Base-by-base conservation (phyloP, 164 flowering plant species). In the Umbellularia californica region DNA sequence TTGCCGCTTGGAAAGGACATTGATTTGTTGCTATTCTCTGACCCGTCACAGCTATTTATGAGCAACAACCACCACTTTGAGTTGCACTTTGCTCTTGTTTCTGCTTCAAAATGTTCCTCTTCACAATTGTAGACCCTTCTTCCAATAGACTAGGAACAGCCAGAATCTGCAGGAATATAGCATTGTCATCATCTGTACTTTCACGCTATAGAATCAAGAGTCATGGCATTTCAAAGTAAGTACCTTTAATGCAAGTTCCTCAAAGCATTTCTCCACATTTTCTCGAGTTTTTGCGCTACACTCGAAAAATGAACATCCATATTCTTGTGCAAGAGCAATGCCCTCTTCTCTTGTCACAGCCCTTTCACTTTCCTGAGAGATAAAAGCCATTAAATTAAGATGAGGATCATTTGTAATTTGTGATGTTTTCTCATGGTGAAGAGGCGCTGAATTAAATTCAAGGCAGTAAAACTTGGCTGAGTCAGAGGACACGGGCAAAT, bases 281-380 rank as follows among this genome's bases (percentile, higher is more conserved):
- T 87, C 89, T 72, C 84, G 82, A 65, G 92, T 94, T 85, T 82
- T 92, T 13, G 97, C 97, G 79, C 97, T 95, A 23, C 97, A 95
- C 78, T 95, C 98, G 50, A 89, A 78, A 84, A 90, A 95, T 65
- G 79, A 77, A 65, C 92, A 87, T 68, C 85, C 84, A 78, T 86
- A 87, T 69, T 88, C 85, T 74, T 80, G 79, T 24, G 97, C 97
- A 67, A 95, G 89, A 68, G 91, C 88, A 80, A 85, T 74, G 0
- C 98, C 97, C 79, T 95, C 98, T 77, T 91, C 97, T 79, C 81
- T 84, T 15, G 85, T 88, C 28, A 95, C 98, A 51, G 78, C 90
- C 79, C 97, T 88, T 73, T 90, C 92, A 76, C 79, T 79, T 20
- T 89, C 92, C 98, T 92, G 90, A 41, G 9, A 6, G 47, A 41